phyloP scores from a whole-genome alignment of 202 grass and related monocot species.

The Setaria viridis region DNA sequence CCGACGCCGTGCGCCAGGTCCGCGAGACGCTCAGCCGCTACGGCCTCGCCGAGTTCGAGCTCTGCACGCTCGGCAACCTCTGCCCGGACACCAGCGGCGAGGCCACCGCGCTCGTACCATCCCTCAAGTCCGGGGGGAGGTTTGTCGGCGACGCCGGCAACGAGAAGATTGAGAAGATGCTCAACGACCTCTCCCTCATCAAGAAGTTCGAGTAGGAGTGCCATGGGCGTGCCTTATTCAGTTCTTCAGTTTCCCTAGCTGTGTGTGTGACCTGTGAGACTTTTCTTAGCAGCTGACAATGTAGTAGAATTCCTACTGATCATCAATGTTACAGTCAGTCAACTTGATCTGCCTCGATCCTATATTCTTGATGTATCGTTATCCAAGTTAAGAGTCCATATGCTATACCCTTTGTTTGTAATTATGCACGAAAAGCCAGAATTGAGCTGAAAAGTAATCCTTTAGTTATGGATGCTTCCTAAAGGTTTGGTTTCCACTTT shows the following conservation, averaged over 20 bases:
- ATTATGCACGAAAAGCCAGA: too few relatives aligned
- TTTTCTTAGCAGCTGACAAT: too few relatives aligned
- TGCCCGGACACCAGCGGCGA: too few relatives aligned
- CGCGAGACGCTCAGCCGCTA: too few relatives aligned
- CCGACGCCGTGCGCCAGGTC: too few relatives aligned
- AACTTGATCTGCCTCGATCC: not conserved
- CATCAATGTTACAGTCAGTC: not conserved
- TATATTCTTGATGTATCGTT: not conserved
- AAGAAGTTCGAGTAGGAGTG: conserved; percentile 82
- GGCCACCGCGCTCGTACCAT: too few relatives aligned
- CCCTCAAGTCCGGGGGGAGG: conserved; percentile 22
- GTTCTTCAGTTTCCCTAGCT: not conserved
- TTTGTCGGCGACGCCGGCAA: conserved; percentile 26
- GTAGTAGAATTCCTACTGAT: not conserved
- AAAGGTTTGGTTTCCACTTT: not conserved
- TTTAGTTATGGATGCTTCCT: not conserved
- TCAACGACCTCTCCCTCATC: conserved; percentile 88
- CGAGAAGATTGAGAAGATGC: conserved; percentile 86
- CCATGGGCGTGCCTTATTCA: not conserved
- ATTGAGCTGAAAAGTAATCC: not conserved
- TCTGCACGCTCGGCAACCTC: too few relatives aligned
- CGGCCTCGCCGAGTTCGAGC: too few relatives aligned
- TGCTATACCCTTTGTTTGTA: too few relatives aligned
- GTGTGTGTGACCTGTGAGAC: too few relatives aligned
- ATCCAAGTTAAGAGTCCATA: too few relatives aligned